Conservation (phyloP, 140 eudicot species). For the Bidens hawaiensis region DNA sequence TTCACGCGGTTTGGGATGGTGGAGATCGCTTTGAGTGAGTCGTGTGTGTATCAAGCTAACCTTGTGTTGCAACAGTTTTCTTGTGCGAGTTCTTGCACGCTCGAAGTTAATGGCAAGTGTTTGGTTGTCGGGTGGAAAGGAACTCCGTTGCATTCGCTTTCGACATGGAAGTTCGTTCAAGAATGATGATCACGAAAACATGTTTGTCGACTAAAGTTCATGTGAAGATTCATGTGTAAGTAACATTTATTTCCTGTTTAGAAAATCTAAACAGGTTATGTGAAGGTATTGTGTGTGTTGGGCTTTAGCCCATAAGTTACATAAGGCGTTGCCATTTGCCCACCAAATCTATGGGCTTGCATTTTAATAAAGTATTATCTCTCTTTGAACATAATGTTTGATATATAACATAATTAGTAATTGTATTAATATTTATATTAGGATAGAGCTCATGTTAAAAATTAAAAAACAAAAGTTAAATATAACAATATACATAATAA, state of each 20-base stretch:
- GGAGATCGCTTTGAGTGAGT: constrained; percentile 37
- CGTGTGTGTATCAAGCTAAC: constrained; percentile 37
- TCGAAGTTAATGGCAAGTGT: constrained; percentile 35
- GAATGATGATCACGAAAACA: background rate
- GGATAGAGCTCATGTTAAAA: too few species aligned
- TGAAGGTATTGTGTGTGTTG: background rate
- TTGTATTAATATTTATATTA: too few species aligned
- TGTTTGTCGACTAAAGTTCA: background rate
- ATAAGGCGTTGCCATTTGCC: background rate
- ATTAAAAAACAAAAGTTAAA: too few species aligned
- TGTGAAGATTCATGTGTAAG: background rate
- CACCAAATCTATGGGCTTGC: background rate
- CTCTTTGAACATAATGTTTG: too few species aligned
- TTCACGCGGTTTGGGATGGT: constrained; percentile 40
- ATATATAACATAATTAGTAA: too few species aligned
- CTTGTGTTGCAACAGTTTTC: constrained; percentile 36
- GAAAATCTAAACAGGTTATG: background rate
- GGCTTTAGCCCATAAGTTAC: background rate
- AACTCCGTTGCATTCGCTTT: constrained; percentile 45
- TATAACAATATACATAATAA: too few species aligned
- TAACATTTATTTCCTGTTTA: background rate
- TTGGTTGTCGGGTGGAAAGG: constrained; percentile 51
- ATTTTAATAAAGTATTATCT: too few species aligned
- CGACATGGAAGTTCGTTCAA: constrained; percentile 39
- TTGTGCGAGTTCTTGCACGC: constrained; percentile 36